Conservation (phyloP, 2,329 filamentous ascomycete genomes). For the Huntiella decipiens region DNA sequence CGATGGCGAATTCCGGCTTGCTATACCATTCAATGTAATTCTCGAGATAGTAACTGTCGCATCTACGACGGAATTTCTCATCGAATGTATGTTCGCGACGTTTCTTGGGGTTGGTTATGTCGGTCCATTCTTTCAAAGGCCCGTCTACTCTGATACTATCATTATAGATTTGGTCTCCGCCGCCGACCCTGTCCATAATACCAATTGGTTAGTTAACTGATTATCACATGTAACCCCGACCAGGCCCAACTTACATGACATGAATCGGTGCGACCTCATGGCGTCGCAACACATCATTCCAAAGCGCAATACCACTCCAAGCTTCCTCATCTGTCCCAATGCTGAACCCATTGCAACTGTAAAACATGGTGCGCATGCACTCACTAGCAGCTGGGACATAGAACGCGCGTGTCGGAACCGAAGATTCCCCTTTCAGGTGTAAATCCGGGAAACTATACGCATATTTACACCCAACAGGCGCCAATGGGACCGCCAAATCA, state of each 20-base stretch:
- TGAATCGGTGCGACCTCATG: conserved; percentile 74
- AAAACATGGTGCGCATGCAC: conserved; percentile 97
- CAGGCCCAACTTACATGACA: conserved; percentile 44
- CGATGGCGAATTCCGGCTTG: conserved; percentile 64
- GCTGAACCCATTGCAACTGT: conserved; percentile 94
- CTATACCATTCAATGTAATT: conserved; percentile 77
- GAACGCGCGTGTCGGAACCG: conserved; percentile 48
- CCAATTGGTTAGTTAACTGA: background rate
- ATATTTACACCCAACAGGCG: conserved; percentile 51
- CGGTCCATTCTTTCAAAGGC: conserved; percentile 65
- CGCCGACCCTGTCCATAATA: conserved; percentile 37
- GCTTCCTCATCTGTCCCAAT: conserved; percentile 67
- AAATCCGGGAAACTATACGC: conserved; percentile 56
- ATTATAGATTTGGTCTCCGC: conserved; percentile 93
- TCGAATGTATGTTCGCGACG: conserved; percentile 64
- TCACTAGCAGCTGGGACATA: conserved; percentile 68
- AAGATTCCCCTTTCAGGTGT: conserved; percentile 36
- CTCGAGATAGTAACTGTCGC: conserved; percentile 80
- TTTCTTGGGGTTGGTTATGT: conserved; percentile 64
- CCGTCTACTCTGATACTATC: conserved; percentile 76
- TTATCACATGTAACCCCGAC: background rate
- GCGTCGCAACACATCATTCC: conserved; percentile 77
- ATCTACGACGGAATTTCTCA: conserved; percentile 56
- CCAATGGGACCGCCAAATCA: conserved; percentile 59
- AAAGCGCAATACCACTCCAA: conserved; percentile 80